Base-by-base conservation (phyloP, 768 basidiomycete species). In the Leccinellum rugosiceps region DNA sequence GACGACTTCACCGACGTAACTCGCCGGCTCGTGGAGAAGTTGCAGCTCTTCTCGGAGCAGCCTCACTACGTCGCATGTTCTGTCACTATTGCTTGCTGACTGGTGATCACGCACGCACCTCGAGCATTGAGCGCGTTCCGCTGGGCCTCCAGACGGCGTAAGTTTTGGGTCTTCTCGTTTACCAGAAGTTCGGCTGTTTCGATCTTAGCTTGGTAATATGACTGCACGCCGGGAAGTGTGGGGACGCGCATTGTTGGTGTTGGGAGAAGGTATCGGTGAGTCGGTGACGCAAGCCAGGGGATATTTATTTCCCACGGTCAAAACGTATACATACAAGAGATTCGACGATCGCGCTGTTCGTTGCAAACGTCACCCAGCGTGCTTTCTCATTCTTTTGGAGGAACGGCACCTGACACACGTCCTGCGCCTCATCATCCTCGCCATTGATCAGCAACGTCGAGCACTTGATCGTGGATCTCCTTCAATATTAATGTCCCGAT, bases 1-100 rank as follows among this genome's bases (percentile, higher is more conserved):
- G 63, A 98, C 88, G 13, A 98, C 86, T 75, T 98, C 97, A 7
- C 97, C 97, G 41, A 99, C 95, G 75, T 98, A 98, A 69, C 90
- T 92, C 26, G 94, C 96, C 0, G 97, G 94, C 68, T 98, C 96
- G 62, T 94, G 94, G 7, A 97, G 78, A 13, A 95, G 78, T 67
- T 94, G 94, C 3, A 98, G 77, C 74, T 96, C 96, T 72, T 99
- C 96, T 41, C 95, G 73, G 32, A 98, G 78, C 10, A 98, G 74
- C 48, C 96, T 81, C 26, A 99, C 96, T 97, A 49, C 28, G 25
- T n/a, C n/a, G n/a, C n/a, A 34, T 13, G 21, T 65, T 43, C 32
- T 30, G 31, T 62, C 56, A 59, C 3, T 4, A 14, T n/a, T 25
- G 21, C 21, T 13, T 13, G 11, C 38, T 10, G n/a, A n/a, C 9